Evolutionary conservation across 257 asterid genomes (phyloP).

Genomic region (Rauvolfia tetraphylla): DNA sequence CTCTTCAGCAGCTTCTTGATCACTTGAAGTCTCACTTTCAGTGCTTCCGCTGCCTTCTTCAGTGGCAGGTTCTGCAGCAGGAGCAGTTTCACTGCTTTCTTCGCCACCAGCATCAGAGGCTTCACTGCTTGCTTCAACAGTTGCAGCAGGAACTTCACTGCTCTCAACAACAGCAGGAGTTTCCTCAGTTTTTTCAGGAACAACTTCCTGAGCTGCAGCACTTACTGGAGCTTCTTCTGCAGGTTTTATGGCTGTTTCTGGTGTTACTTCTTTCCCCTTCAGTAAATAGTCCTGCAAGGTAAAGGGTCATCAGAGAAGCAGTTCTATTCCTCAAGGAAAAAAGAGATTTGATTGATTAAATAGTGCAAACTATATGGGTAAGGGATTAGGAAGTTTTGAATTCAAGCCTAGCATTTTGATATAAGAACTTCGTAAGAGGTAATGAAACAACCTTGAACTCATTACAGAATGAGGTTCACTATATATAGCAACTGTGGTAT

Average conservation of each 20-base stretch:
- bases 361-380: not conserved
- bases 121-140: constrained; percentile 42
- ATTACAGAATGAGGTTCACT: not conserved
- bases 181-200: constrained; percentile 37
- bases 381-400: not conserved
- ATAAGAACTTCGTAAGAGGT: not conserved
- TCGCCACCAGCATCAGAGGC: constrained; percentile 33
- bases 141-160: constrained; percentile 40
- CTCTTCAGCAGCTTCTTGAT: constrained; percentile 55
- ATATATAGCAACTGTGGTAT: not conserved
- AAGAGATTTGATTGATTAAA: not conserved
- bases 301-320: constrained; percentile 9
- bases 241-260: constrained; percentile 27
- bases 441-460: not conserved
- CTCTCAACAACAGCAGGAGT: constrained; percentile 43
- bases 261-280: constrained; percentile 45
- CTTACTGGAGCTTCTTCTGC: constrained; percentile 38
- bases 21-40: constrained; percentile 19
- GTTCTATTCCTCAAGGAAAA: not conserved
- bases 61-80: constrained; percentile 39
- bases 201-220: constrained; percentile 37
- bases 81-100: constrained; percentile 45
- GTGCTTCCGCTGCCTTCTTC: not conserved
- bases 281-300: constrained; percentile 60
- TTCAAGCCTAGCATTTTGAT: not conserved